phyloP scores from a whole-genome alignment of 768 basidiomycete genomes.

The Mrakia frigida region DNA sequence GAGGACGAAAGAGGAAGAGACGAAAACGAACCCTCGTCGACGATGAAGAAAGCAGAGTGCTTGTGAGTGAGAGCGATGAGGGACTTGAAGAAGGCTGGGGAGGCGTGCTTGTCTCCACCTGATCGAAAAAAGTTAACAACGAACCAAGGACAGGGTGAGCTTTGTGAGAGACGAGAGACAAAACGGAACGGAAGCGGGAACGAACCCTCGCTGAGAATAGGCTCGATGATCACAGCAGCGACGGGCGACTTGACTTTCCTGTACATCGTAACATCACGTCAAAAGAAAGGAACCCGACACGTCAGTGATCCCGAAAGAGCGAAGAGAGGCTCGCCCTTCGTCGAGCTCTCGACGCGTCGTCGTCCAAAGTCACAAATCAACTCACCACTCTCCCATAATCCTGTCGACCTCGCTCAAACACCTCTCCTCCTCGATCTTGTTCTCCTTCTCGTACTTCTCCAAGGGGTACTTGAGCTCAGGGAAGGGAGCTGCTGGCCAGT shows the following conservation, averaged over 20 bases:
- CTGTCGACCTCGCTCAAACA: conserved; percentile 42
- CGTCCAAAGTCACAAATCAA: conserved; percentile 7
- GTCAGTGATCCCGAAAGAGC: not conserved
- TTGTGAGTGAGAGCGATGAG: conserved; percentile 44
- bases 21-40: conserved; percentile 39
- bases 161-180: not conserved
- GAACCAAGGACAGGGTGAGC: not conserved
- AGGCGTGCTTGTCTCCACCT: conserved; percentile 48
- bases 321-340: too few species aligned
- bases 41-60: conserved; percentile 48
- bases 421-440: conserved; percentile 44
- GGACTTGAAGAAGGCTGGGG: conserved; percentile 45
- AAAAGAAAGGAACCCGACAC: not conserved
- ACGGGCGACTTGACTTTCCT: conserved; percentile 43
- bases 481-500: conserved; percentile 48
- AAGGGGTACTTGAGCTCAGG: conserved; percentile 48
- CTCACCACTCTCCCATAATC: conserved; percentile 38
- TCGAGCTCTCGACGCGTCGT: too few species aligned
- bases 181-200: not conserved
- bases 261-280: not conserved
- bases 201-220: conserved; percentile 46
- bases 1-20: not conserved
- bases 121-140: too few species aligned
- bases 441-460: conserved; percentile 43
- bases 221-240: conserved; percentile 50